phyloP scores from a whole-genome alignment of 1,284 basidiomycete genomes.

The Ganoderma leucocontextum region DNA sequence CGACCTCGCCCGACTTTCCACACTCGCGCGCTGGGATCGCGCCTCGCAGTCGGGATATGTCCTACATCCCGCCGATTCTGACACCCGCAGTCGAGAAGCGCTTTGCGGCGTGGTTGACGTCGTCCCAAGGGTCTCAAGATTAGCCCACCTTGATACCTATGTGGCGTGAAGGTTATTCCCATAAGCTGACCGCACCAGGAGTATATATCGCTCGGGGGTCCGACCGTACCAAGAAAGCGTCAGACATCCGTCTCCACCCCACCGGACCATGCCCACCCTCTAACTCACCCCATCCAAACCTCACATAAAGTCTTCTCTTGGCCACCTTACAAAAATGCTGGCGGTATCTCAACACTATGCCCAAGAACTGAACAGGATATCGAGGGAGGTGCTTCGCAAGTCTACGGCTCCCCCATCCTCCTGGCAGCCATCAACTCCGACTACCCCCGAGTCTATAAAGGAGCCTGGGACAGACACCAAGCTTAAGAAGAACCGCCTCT shows the following conservation, averaged over 20 bases:
- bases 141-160: not conserved
- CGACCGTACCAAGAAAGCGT: not conserved
- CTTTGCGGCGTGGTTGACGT: not conserved
- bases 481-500: conserved; percentile 24
- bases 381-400: not conserved
- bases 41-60: conserved; percentile 1
- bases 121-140: not conserved
- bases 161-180: conserved; percentile 7
- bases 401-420: conserved; percentile 4
- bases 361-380: not conserved
- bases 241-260: not conserved
- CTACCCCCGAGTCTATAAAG: not conserved
- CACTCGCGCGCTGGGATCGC: not conserved
- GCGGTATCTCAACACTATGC: not conserved
- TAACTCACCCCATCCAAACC: not conserved
- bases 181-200: not conserved
- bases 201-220: not conserved
- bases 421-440: not conserved
- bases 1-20: conserved; percentile 5
- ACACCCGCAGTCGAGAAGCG: conserved; percentile 6
- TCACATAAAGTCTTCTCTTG: not conserved
- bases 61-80: not conserved
- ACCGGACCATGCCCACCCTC: not conserved
- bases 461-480: not conserved
- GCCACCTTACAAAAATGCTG: not conserved